Conservation (phyloP, 768 basidiomycete species). For the Pilatotrama ljubarskyi region DNA sequence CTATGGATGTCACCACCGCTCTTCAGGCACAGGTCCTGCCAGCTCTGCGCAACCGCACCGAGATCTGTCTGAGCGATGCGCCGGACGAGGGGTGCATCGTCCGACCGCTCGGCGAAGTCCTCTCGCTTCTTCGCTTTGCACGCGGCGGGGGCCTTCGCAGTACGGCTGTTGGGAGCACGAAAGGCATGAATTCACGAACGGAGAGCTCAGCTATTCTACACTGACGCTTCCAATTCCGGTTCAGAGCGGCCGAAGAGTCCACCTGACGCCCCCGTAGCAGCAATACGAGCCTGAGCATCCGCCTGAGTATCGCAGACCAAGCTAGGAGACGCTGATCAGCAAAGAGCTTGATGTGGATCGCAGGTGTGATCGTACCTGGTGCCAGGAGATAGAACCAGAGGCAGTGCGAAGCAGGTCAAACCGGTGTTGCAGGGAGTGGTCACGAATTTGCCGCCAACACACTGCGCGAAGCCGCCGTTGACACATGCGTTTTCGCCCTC, state of each 20-base stretch:
- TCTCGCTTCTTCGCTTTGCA: slow-evolving; percentile 9
- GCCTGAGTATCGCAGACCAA: slow-evolving; percentile 24
- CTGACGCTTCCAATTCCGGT: slow-evolving; percentile 12
- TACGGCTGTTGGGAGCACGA: slow-evolving; percentile 5
- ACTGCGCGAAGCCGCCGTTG: slow-evolving; percentile 42
- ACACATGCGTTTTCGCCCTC: slow-evolving; percentile 41
- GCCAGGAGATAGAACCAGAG: slow-evolving; percentile 41
- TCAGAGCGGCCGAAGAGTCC: slow-evolving; percentile 27
- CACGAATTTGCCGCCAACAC: slow-evolving; percentile 37
- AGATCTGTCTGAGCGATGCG: slow-evolving; percentile 1
- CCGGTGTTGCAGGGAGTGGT: slow-evolving; percentile 34
- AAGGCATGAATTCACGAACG: slow-evolving; percentile 1
- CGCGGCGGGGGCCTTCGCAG: slow-evolving; percentile 5
- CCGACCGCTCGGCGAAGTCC: background rate
- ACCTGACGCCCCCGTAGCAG: slow-evolving; percentile 25
- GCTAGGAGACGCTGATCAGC: background rate
- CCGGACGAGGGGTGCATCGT: background rate
- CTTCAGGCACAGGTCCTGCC: background rate
- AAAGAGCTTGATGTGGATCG: background rate
- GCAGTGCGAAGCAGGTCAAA: slow-evolving; percentile 40
- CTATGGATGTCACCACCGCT: slow-evolving; percentile 40
- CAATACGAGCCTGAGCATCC: slow-evolving; percentile 28
- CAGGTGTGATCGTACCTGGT: slow-evolving; percentile 29
- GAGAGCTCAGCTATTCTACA: slow-evolving; percentile 8
- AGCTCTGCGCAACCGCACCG: background rate